phyloP scores from a whole-genome alignment of 257 asterid species.

The Solanum dulcamara region DNA sequence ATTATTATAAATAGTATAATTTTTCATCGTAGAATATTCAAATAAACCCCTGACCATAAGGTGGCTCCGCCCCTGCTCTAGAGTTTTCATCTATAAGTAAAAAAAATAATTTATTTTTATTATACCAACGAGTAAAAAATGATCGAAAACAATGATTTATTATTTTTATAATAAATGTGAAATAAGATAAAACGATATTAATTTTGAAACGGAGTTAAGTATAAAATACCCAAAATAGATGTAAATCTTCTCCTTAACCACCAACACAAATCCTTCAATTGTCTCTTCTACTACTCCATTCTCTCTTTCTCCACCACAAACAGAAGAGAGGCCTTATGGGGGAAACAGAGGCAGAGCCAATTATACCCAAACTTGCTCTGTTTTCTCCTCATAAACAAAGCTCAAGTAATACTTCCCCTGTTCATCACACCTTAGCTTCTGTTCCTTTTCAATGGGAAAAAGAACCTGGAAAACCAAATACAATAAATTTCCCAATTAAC shows the following conservation, averaged over 20 bases:
- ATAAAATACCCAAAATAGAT: neutral
- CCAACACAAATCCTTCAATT: neutral
- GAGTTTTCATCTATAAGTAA: too few species aligned
- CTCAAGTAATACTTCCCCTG: neutral
- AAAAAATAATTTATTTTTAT: too few species aligned
- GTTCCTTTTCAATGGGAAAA: constrained; percentile 1
- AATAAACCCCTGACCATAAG: too few species aligned
- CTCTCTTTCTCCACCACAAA: neutral
- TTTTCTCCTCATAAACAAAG: neutral
- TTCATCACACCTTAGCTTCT: neutral
- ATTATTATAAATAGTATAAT: too few species aligned
- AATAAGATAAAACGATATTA: neutral
- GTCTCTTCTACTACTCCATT: neutral
- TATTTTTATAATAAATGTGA: neutral
- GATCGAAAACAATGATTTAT: too few species aligned
- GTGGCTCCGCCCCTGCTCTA: too few species aligned
- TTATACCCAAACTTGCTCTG: neutral
- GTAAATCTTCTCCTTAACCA: neutral
- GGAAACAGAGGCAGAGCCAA: neutral
- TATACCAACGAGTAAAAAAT: too few species aligned
- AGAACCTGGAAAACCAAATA: neutral
- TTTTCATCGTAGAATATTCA: too few species aligned
- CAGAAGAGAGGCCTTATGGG: neutral
- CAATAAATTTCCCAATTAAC: neutral
- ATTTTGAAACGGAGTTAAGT: neutral